Evolutionary conservation across 2,329 filamentous ascomycete genomes (phyloP).

Genomic region (Aspergillus aculeatus): DNA sequence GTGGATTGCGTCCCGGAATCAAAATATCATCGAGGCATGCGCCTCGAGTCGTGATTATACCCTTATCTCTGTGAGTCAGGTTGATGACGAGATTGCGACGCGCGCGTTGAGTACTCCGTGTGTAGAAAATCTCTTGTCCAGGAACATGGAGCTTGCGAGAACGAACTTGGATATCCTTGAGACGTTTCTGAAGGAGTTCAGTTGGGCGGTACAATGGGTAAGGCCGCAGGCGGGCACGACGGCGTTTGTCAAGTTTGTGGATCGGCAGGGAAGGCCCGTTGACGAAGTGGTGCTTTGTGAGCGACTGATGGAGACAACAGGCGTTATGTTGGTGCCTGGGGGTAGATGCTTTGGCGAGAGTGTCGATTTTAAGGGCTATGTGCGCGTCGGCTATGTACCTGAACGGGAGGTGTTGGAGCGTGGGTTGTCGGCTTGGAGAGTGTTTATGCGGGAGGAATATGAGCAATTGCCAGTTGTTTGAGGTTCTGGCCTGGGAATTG

Average conservation of each 20-base stretch:
- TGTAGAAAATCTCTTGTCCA: slow-evolving; percentile 60
- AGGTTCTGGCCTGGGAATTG: neutral
- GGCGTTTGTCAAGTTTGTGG: slow-evolving; percentile 69
- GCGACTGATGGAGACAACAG: slow-evolving; percentile 63
- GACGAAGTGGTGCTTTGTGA: slow-evolving; percentile 69
- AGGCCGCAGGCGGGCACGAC: slow-evolving; percentile 78
- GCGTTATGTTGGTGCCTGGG: slow-evolving; percentile 72
- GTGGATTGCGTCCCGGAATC: slow-evolving; percentile 72
- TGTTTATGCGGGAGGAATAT: slow-evolving; percentile 55
- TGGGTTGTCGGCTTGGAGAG: slow-evolving; percentile 56
- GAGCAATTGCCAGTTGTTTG: slow-evolving; percentile 43
- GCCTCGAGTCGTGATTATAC: slow-evolving; percentile 74
- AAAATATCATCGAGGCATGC: slow-evolving; percentile 61
- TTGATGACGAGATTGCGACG: slow-evolving; percentile 75
- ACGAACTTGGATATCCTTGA: slow-evolving; percentile 67
- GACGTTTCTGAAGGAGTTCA: slow-evolving; percentile 64
- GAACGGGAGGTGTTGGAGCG: slow-evolving; percentile 64
- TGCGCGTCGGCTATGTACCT: slow-evolving; percentile 72
- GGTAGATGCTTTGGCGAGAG: slow-evolving; percentile 67
- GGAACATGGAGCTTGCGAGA: slow-evolving; percentile 67
- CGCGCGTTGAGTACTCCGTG: slow-evolving; percentile 68
- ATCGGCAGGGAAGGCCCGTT: slow-evolving; percentile 56
- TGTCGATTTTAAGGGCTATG: slow-evolving; percentile 67
- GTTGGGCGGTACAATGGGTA: slow-evolving; percentile 65
- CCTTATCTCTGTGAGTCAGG: slow-evolving; percentile 77